Evolutionary conservation across 495 filamentous ascomycete species (phyloP).

Genomic region (Penicillium silybi): DNA sequence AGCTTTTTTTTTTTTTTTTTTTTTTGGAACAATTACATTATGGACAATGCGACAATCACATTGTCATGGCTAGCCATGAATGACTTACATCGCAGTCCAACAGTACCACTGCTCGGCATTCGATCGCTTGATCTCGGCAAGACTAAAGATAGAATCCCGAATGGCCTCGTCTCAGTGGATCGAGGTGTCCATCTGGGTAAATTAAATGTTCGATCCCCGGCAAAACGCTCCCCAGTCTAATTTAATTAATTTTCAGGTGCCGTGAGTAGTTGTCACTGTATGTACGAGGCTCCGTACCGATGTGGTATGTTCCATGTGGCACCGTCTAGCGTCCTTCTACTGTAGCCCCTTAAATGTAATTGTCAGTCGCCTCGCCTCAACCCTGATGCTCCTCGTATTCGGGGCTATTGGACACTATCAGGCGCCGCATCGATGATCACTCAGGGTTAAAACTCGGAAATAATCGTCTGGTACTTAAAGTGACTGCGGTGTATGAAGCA

Average conservation of each 20-base stretch:
- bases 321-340: neutral
- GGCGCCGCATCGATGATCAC: neutral
- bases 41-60: neutral
- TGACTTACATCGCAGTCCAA: neutral
- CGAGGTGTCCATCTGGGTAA: neutral
- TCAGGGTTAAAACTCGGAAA: neutral
- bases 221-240: neutral
- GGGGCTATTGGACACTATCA: neutral
- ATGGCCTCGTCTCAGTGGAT: neutral
- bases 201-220: constrained; percentile 6
- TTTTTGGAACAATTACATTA: too few species aligned
- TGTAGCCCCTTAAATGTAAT: too few species aligned
- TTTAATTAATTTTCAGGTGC: neutral
- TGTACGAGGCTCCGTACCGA: neutral
- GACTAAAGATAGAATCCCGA: neutral
- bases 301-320: neutral
- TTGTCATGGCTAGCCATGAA: neutral
- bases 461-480: too few species aligned
- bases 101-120: neutral
- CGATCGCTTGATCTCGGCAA: neutral
- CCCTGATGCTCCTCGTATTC: neutral
- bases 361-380: too few species aligned
- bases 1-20: neutral
- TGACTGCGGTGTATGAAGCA: neutral
- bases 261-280: neutral